These are phyloP conservation scores for Solanum neorickii DNA, from an alignment of 257 asterid species.

Conservation along the genomic window DNA sequence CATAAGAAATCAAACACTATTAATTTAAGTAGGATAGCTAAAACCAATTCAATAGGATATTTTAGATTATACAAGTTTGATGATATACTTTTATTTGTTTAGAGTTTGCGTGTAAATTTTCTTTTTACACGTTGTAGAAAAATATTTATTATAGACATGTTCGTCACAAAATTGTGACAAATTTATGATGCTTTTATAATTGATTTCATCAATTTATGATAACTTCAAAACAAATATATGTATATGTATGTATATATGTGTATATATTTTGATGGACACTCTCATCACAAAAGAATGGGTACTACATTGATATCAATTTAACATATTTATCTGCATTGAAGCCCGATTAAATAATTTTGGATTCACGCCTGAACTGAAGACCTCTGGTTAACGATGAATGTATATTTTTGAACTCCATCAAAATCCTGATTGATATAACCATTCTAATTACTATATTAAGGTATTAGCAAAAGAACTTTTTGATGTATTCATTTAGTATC, in stretches of 20 bases:
- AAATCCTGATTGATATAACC: not conserved
- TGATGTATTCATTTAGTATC: not conserved
- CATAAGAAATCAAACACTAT: not conserved
- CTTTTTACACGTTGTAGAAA: not conserved
- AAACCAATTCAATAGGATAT: not conserved
- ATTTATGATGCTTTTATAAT: not conserved
- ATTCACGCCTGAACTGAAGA: too few species aligned
- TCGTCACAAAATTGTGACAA: not conserved
- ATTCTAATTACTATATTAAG: not conserved
- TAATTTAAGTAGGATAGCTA: not conserved
- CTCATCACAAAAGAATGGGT: not conserved
- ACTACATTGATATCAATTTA: too few species aligned
- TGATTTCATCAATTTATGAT: not conserved
- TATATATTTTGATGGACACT: not conserved
- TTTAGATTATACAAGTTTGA: not conserved
- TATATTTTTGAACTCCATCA: too few species aligned
- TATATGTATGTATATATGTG: not conserved
- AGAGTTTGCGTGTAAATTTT: not conserved
- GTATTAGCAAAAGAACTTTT: not conserved
- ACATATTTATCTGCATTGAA: not conserved
- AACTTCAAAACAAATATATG: not conserved
- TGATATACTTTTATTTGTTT: not conserved
- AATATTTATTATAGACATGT: not conserved
- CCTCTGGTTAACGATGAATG: too few species aligned
- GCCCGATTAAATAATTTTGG: too few species aligned